A percentile compares a stretch with the other conserved stretches of the same genome.
Evolutionary conservation across 169 alveolate genomes (phyloP).

Genomic region (Cystoisospora suis): DNA sequence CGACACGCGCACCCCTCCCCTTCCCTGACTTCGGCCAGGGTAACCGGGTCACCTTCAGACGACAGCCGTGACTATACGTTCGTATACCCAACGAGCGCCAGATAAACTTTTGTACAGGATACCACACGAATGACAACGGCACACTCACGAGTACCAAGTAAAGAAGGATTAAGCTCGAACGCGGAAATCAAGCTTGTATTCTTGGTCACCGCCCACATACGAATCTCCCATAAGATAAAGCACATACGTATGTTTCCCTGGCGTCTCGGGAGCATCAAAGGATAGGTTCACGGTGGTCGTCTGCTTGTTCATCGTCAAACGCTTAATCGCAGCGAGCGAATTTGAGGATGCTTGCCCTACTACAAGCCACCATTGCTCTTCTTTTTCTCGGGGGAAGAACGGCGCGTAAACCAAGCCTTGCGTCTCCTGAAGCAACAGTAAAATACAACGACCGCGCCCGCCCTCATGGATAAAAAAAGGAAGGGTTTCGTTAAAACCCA

Average conservation of each 20-base stretch:
- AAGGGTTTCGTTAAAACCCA: too few relatives aligned
- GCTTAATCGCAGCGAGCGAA: conserved; percentile 86
- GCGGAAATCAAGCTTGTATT: conserved; percentile 64
- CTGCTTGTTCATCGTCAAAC: conserved; percentile 81
- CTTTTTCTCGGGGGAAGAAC: conserved; percentile 94
- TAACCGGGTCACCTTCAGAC: too few relatives aligned
- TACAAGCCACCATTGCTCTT: conserved; percentile 99
- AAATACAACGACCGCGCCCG: conserved; percentile 7
- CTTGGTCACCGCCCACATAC: conserved; percentile 72
- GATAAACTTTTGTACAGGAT: too few relatives aligned
- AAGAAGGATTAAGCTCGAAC: conserved; percentile 45
- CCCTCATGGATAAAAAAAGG: too few relatives aligned
- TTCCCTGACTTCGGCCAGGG: too few relatives aligned
- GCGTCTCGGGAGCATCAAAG: conserved; percentile 82
- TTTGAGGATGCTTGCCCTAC: conserved; percentile 91
- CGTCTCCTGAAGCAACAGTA: conserved; percentile 41
- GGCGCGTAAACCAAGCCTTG: conserved; percentile 89
- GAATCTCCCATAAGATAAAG: conserved; percentile 79
- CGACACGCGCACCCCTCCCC: too few relatives aligned
- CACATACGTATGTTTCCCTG: conserved; percentile 79
- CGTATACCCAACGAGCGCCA: too few relatives aligned
- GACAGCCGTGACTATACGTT: too few relatives aligned
- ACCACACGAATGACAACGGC: too few relatives aligned
- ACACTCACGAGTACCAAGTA: too few relatives aligned
- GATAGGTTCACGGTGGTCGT: conserved; percentile 78